Base-by-base conservation (phyloP, 169 alveolate genomes). In the Plasmodium ovale region DNA sequence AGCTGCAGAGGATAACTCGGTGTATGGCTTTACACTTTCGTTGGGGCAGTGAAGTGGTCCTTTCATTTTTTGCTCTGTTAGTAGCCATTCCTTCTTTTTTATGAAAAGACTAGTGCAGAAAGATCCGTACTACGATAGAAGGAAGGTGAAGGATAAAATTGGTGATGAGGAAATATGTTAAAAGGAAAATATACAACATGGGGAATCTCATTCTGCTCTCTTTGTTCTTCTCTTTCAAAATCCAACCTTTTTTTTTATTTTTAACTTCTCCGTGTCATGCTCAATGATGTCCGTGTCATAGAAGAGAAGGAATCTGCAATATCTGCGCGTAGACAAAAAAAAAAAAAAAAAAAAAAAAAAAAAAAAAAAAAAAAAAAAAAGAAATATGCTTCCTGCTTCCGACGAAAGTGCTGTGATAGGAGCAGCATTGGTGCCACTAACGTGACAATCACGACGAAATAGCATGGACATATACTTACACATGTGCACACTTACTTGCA, bases 51-150 rank as follows among this genome's bases (percentile, higher is more conserved):
- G 31, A 16, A 79, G n/a, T 3, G 51, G 60, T 51, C 89, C 89
- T 27, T 79, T 79, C 82, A 79, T 64, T 25, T 42, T 79, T 19
- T 23, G 9, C 31, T 79, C 79, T 0, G 89, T 79, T 23, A 79
- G 5, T 37, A 79, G 19, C 89, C 89, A 79, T 58, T 79, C 79
- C 62, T 79, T 62, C 35, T 64, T 62, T 58, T 62, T 68, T 33
- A 79, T 79, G 16, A 79, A 79, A 54, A 79, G 62, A 42, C 70
- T 79, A 2, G 89, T 79, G 69, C 89, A 79, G 31, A 59, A 79
- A 33, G 37, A 6, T 0, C 89, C 89, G 29, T 79, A 79, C 89
- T 79, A 39, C 29, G 35, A 56, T 19, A 49, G 35, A 56, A 35
- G 0, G 23, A 49, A 77, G 29, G 35, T 3, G 10, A 37, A 49